Conservation (phyloP, 208 protist species). For the Leishmania mexicana region DNA sequence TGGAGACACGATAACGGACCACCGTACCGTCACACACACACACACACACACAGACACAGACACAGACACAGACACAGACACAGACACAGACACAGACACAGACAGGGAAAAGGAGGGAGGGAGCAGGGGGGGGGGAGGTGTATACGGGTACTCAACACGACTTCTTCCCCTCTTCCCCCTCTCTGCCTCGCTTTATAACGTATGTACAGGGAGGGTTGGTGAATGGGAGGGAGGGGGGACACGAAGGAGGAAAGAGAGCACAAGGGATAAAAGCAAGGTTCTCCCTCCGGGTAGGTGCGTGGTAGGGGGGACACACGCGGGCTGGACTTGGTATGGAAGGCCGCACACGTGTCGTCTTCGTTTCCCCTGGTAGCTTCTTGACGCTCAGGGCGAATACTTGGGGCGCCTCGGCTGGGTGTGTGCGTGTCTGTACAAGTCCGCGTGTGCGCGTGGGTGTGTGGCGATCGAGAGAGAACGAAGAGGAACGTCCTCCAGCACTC, state of each 20-base stretch:
- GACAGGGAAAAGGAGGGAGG: not conserved
- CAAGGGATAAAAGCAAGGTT: not conserved
- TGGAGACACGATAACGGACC: not conserved
- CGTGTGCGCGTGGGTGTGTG: not conserved
- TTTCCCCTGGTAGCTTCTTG: not conserved
- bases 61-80: not conserved
- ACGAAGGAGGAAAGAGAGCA: not conserved
- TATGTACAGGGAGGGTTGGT: not conserved
- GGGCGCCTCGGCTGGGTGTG: not conserved
- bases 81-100: not conserved
- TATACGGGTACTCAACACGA: not conserved
- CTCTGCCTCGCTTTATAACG: too few species aligned
- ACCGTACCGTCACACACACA: not conserved
- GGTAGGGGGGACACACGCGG: not conserved
- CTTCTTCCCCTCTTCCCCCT: too few species aligned
- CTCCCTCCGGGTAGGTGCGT: not conserved
- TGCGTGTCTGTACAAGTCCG: not conserved
- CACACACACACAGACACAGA: not conserved
- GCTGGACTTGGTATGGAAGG: not conserved
- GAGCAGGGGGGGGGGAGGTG: not conserved
- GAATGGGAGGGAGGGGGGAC: not conserved
- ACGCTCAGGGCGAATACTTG: not conserved
- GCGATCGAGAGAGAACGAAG: not conserved
- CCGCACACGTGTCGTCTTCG: not conserved
- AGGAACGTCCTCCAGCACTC: not conserved